A percentile compares a stretch with the other conserved stretches of the same genome.
phyloP scores from a whole-genome alignment of 768 basidiomycete genomes.

The Russula olivacea region DNA sequence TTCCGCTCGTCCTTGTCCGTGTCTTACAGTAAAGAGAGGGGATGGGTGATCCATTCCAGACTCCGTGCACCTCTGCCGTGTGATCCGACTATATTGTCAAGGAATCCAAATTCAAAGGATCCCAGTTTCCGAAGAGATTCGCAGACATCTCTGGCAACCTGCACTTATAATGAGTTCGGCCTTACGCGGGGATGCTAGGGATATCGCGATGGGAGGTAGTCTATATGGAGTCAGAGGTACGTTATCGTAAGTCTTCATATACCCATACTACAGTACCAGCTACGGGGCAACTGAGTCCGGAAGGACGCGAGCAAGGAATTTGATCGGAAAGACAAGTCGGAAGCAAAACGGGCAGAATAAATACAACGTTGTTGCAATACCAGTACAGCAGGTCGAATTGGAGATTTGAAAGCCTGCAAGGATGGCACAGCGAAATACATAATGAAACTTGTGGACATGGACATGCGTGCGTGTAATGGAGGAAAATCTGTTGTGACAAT shows the following conservation, averaged over 20 bases:
- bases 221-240: not conserved
- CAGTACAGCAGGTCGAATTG: not conserved
- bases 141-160: not conserved
- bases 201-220: not conserved
- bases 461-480: not conserved
- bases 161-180: not conserved
- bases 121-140: not conserved
- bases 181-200: not conserved
- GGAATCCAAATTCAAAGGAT: not conserved
- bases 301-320: not conserved
- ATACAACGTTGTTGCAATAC: constrained; percentile 18
- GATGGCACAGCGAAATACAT: not conserved
- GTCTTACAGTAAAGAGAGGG: not conserved
- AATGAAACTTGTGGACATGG: not conserved
- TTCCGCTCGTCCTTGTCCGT: not conserved
- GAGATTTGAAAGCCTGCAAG: not conserved
- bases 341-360: constrained; percentile 15
- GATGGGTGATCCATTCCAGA: not conserved
- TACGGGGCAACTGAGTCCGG: not conserved
- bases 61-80: constrained; percentile 1
- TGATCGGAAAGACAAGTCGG: not conserved
- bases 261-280: not conserved
- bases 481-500: not conserved
- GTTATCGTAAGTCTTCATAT: not conserved
- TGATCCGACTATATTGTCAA: constrained; percentile 8